These are phyloP conservation scores for Gossypium davidsonii DNA, from an alignment of 441 rosid species.

Conservation along the genomic window DNA sequence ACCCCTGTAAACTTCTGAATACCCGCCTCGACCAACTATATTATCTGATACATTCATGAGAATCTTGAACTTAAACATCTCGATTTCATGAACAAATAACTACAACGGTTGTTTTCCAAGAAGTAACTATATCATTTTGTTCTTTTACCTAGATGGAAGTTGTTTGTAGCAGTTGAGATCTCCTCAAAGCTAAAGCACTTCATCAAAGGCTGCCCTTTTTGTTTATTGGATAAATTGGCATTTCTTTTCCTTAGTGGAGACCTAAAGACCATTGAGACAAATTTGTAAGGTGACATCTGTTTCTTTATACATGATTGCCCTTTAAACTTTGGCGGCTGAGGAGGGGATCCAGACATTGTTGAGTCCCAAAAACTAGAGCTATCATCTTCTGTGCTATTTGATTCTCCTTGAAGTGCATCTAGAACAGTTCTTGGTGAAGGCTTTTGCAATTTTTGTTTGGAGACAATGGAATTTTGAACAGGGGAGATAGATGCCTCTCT, in stretches of 20 bases:
- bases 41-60: conserved; percentile 36
- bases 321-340: conserved; percentile 26
- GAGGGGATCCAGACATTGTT: conserved; percentile 37
- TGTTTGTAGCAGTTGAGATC: conserved; percentile 62
- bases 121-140: background rate
- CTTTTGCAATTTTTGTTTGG: conserved; percentile 23
- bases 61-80: background rate
- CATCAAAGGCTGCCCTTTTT: conserved; percentile 45
- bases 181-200: conserved; percentile 67
- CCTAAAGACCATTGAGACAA: conserved; percentile 45
- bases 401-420: conserved; percentile 42
- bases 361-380: conserved; percentile 45
- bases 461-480: conserved; percentile 14
- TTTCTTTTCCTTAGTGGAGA: conserved; percentile 53
- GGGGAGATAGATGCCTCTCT: conserved; percentile 16
- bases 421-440: conserved; percentile 58
- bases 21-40: conserved; percentile 76
- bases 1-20: conserved; percentile 88
- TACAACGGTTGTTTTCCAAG: background rate
- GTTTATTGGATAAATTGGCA: conserved; percentile 23
- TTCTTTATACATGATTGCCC: conserved; percentile 24
- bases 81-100: background rate
- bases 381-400: conserved; percentile 52
- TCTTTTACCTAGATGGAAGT: conserved; percentile 55
- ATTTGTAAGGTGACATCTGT: conserved; percentile 38